These are phyloP conservation scores for Mrakia blollopis DNA, from an alignment of 768 basidiomycete species.

Conservation along the genomic window DNA sequence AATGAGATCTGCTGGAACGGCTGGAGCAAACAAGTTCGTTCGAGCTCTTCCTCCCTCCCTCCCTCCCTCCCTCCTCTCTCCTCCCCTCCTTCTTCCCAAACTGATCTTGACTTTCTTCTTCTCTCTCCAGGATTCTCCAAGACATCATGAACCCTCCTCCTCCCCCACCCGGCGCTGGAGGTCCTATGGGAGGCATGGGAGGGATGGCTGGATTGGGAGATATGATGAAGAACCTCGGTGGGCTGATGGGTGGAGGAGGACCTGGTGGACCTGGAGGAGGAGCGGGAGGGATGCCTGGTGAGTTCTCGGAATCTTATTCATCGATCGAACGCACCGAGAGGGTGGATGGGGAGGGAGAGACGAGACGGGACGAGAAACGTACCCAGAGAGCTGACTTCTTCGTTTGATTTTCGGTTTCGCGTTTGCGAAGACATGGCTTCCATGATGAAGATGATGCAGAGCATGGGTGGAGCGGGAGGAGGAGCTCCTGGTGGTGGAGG, in stretches of 20 bases:
- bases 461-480: slow-evolving; percentile 27
- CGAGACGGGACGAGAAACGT: too few species aligned
- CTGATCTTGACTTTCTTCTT: not conserved
- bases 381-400: too few species aligned
- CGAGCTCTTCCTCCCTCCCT: not conserved
- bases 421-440: slow-evolving; percentile 40
- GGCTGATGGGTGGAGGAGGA: slow-evolving; percentile 42
- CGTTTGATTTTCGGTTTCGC: not conserved
- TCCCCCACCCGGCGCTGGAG: not conserved
- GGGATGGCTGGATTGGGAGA: slow-evolving; percentile 24
- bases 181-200: not conserved
- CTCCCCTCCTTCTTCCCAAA: not conserved
- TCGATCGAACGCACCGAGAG: not conserved
- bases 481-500: not conserved
- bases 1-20: slow-evolving; percentile 61
- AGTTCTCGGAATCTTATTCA: slow-evolving; percentile 8
- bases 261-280: slow-evolving; percentile 36
- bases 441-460: slow-evolving; percentile 47
- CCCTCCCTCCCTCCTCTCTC: not conserved
- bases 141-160: slow-evolving; percentile 26
- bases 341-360: not conserved
- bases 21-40: slow-evolving; percentile 54
- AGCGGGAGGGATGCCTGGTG: slow-evolving; percentile 50
- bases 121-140: not conserved
- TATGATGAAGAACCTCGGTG: slow-evolving; percentile 61